Evolutionary conservation across 768 basidiomycete species (phyloP).

Genomic region (Rickenella mellea): DNA sequence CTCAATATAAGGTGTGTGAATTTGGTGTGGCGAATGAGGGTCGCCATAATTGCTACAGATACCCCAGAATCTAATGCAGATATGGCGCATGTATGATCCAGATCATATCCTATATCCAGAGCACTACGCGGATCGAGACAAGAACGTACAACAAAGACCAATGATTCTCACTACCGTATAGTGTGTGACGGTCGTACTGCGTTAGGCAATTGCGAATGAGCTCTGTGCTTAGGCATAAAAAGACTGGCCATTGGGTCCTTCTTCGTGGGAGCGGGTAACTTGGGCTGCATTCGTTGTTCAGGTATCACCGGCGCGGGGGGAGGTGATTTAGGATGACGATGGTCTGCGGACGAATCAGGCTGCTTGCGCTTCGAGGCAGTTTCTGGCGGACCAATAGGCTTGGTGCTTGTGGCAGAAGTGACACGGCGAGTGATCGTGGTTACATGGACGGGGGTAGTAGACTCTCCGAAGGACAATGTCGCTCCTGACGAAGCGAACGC

Average conservation of each 20-base stretch:
- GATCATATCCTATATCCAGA: too few relatives aligned
- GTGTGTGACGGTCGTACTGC: background rate
- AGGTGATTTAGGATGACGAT: background rate
- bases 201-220: conserved; percentile 42
- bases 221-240: conserved; percentile 73
- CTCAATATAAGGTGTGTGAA: too few relatives aligned
- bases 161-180: too few relatives aligned
- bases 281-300: conserved; percentile 7
- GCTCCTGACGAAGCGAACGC: conserved; percentile 9
- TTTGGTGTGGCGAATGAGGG: too few relatives aligned
- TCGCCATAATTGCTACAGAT: too few relatives aligned
- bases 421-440: conserved; percentile 33
- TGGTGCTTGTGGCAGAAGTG: background rate
- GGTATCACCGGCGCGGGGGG: conserved; percentile 5
- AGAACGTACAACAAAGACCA: too few relatives aligned
- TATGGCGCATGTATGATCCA: too few relatives aligned
- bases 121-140: too few relatives aligned
- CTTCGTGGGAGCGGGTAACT: conserved; percentile 32
- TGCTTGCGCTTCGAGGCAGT: conserved; percentile 3
- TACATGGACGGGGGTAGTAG: conserved; percentile 38
- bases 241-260: conserved; percentile 53
- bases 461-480: conserved; percentile 21
- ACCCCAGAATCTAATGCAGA: too few relatives aligned
- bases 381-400: conserved; percentile 5
- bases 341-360: background rate